A percentile compares a stretch with the other conserved stretches of the same genome.
phyloP scores from a whole-genome alignment of 2,329 filamentous ascomycete genomes.

The Beauveria brongniartii region DNA sequence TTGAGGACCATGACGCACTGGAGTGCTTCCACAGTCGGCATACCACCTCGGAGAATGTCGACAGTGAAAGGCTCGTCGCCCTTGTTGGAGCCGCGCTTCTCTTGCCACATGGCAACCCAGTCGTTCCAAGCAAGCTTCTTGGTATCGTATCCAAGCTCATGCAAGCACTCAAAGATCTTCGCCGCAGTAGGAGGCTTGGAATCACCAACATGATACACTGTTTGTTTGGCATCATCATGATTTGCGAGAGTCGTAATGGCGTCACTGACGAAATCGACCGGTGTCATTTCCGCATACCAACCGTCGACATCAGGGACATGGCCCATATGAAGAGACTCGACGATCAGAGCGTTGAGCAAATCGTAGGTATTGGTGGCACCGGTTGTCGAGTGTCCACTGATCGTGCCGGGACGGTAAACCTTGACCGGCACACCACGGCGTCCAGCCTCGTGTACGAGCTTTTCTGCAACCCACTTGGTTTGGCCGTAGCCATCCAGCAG shows the following conservation, averaged over 20 bases:
- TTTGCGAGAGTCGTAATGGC: slow-evolving; percentile 64
- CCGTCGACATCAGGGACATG: slow-evolving; percentile 61
- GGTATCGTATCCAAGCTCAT: slow-evolving; percentile 62
- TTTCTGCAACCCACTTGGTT: slow-evolving; percentile 75
- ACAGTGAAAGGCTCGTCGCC: slow-evolving; percentile 68
- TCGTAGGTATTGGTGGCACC: slow-evolving; percentile 74
- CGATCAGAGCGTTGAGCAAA: slow-evolving; percentile 65
- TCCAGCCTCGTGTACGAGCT: slow-evolving; percentile 62
- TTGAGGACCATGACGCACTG: slow-evolving; percentile 65
- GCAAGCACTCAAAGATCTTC: slow-evolving; percentile 56
- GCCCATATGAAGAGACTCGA: slow-evolving; percentile 68
- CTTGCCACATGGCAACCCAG: slow-evolving; percentile 66
- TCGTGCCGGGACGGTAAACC: slow-evolving; percentile 67
- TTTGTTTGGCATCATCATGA: slow-evolving; percentile 52
- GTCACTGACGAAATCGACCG: slow-evolving; percentile 71
- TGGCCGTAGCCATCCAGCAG: slow-evolving; percentile 68
- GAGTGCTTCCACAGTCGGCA: slow-evolving; percentile 68
- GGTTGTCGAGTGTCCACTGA: slow-evolving; percentile 67
- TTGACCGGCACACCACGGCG: slow-evolving; percentile 61
- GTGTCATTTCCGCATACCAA: slow-evolving; percentile 78
- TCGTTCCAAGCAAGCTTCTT: slow-evolving; percentile 59
- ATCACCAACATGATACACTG: slow-evolving; percentile 67
- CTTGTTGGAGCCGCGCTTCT: slow-evolving; percentile 56
- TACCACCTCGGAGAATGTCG: slow-evolving; percentile 71
- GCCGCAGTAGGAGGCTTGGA: slow-evolving; percentile 60